Conservation (phyloP, 768 basidiomycete species). For the Udeniomyces megalosporus region DNA sequence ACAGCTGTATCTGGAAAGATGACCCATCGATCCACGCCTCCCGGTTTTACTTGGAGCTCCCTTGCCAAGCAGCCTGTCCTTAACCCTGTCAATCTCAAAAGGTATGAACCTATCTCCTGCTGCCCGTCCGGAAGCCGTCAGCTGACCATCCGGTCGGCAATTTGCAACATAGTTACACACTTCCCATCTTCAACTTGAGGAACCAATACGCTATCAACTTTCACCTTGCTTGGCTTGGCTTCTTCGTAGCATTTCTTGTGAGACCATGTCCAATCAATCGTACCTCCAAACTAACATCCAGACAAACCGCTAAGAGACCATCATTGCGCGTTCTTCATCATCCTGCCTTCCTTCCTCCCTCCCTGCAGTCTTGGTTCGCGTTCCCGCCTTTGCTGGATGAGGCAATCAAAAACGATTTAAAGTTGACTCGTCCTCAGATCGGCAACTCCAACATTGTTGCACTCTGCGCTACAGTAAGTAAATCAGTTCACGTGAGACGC, state of each 20-base stretch:
- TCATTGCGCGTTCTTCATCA: not conserved
- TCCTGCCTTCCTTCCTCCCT: not conserved
- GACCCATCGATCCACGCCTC: slow-evolving; percentile 17
- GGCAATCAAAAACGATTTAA: slow-evolving; percentile 40
- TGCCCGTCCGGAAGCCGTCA: slow-evolving; percentile 29
- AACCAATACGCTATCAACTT: slow-evolving; percentile 39
- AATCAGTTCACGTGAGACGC: too few species aligned
- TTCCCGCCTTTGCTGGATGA: slow-evolving; percentile 47
- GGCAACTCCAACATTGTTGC: slow-evolving; percentile 21
- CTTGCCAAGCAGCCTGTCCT: slow-evolving; percentile 27
- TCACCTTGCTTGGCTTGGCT: slow-evolving; percentile 33
- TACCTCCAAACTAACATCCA: slow-evolving; percentile 20
- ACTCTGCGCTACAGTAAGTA: slow-evolving; percentile 21
- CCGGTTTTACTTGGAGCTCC: slow-evolving; percentile 14
- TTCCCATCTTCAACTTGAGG: slow-evolving; percentile 39
- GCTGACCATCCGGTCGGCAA: slow-evolving; percentile 36
- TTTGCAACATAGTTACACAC: slow-evolving; percentile 33
- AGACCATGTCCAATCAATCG: too few species aligned
- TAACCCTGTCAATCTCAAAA: slow-evolving; percentile 41
- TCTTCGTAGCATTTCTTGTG: not conserved
- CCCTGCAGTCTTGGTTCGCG: slow-evolving; percentile 38
- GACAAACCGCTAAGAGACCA: too few species aligned
- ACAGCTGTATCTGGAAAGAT: too few species aligned
- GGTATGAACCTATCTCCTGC: slow-evolving; percentile 36
- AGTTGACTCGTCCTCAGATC: slow-evolving; percentile 37